Evolutionary conservation across 345 rosid species (phyloP).

Genomic region (Heritiera littoralis): DNA sequence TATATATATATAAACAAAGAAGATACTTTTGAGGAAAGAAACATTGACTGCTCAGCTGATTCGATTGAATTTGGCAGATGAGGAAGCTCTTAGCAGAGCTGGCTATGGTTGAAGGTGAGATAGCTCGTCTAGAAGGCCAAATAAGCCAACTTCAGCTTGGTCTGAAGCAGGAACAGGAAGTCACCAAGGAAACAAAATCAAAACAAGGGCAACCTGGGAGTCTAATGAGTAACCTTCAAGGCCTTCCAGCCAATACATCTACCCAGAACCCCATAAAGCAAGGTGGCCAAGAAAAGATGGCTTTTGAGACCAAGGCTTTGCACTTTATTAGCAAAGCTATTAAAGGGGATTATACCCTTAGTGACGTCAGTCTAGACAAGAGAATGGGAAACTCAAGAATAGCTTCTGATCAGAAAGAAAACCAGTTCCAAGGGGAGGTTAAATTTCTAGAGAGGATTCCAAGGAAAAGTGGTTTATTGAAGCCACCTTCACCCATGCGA

Average conservation of each 20-base stretch:
- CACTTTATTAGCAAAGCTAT: conserved; percentile 93
- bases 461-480: conserved; percentile 47
- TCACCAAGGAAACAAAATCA: conserved; percentile 49
- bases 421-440: conserved; percentile 38
- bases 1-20: neutral
- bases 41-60: neutral
- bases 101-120: conserved; percentile 75
- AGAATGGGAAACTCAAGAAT: conserved; percentile 37
- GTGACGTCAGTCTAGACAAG: conserved; percentile 54
- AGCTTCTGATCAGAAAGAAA: conserved; percentile 48
- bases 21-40: too few relatives aligned
- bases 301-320: conserved; percentile 78
- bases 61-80: conserved; percentile 39
- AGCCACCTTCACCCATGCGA: conserved; percentile 64
- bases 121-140: conserved; percentile 66
- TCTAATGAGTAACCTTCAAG: neutral
- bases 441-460: conserved; percentile 49
- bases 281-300: conserved; percentile 41
- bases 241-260: conserved; percentile 9
- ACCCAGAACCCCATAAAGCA: conserved; percentile 45
- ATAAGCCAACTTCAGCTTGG: conserved; percentile 60
- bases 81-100: conserved; percentile 80
- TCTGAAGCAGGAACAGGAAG: conserved; percentile 62
- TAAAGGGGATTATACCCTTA: conserved; percentile 61
- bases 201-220: conserved; percentile 42